Evolutionary conservation across 306 rosid species (phyloP).

Genomic region (Prunus salicina): DNA sequence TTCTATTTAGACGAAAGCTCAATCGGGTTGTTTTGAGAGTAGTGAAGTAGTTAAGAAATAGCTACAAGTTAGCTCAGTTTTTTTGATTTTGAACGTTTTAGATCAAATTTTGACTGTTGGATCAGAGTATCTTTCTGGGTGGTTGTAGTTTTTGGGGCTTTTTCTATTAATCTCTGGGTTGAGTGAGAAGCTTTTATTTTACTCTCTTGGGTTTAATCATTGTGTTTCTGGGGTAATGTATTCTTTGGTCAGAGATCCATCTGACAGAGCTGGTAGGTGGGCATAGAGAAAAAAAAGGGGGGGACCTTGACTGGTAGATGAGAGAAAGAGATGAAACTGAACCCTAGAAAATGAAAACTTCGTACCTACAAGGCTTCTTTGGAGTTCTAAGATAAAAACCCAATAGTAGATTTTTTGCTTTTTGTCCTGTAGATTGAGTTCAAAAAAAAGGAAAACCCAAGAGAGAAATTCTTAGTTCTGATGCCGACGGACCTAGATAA

Average conservation of each 20-base stretch:
- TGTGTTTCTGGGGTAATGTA: slow-evolving; percentile 46
- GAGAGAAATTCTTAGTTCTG: not conserved
- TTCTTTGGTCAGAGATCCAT: slow-evolving; percentile 52
- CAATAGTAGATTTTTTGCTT: slow-evolving; percentile 27
- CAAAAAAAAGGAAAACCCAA: not conserved
- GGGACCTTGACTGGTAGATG: slow-evolving; percentile 67
- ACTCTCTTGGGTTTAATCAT: slow-evolving; percentile 48
- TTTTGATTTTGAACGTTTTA: not conserved
- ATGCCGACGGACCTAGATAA: slow-evolving; percentile 74
- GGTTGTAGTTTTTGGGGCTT: not conserved
- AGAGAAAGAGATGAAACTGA: slow-evolving; percentile 25
- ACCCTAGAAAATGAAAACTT: slow-evolving; percentile 40
- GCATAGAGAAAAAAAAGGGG: slow-evolving; percentile 12
- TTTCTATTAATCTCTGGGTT: slow-evolving; percentile 16
- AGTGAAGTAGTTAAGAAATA: not conserved
- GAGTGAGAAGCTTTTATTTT: slow-evolving; percentile 19
- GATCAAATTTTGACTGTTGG: slow-evolving; percentile 26
- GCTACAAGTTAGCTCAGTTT: not conserved
- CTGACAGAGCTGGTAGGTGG: slow-evolving; percentile 62
- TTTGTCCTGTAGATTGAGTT: slow-evolving; percentile 23
- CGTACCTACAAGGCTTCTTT: slow-evolving; percentile 32
- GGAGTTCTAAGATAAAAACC: slow-evolving; percentile 39
- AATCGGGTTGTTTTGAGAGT: slow-evolving; percentile 4
- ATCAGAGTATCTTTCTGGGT: too few species aligned
- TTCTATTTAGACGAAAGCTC: slow-evolving; percentile 6